Conservation (phyloP, 108 stramenopile species). For the Schizochytrium sp. region DNA sequence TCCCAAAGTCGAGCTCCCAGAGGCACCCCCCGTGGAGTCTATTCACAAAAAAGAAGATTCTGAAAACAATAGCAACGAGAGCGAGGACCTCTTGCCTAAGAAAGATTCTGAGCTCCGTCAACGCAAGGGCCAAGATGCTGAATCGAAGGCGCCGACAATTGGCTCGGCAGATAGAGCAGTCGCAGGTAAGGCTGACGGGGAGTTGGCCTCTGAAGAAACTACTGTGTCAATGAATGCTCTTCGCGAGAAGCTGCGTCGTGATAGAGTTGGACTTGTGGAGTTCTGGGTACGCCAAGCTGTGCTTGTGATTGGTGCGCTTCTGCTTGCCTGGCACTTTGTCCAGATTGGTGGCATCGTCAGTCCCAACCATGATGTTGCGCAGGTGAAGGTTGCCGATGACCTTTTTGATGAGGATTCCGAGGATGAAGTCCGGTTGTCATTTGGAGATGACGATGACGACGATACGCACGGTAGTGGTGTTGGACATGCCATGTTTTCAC, state of each 20-base stretch:
- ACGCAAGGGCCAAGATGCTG: background rate
- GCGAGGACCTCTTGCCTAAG: background rate
- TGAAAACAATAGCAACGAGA: background rate
- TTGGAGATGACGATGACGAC: conserved; percentile 23
- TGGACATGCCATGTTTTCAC: background rate
- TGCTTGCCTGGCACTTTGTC: background rate
- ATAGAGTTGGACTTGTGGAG: background rate
- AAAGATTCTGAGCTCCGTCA: conserved; percentile 18
- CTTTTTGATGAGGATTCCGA: background rate
- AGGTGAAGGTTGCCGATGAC: background rate
- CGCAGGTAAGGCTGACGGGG: background rate
- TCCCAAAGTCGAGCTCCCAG: conserved; percentile 14
- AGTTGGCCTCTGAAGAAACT: background rate
- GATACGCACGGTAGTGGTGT: background rate
- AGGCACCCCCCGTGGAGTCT: background rate
- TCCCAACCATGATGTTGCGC: background rate
- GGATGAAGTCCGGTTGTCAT: background rate
- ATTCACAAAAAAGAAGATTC: too few relatives aligned
- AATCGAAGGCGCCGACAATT: background rate
- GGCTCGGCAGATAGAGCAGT: background rate
- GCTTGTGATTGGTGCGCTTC: background rate
- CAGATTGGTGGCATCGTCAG: background rate
- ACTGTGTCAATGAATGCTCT: background rate
- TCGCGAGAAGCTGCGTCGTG: conserved; percentile 29
- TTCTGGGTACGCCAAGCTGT: conserved; percentile 42